phyloP scores from a whole-genome alignment of 352 stramenopile species.

The Pseudoperonospora humuli region DNA sequence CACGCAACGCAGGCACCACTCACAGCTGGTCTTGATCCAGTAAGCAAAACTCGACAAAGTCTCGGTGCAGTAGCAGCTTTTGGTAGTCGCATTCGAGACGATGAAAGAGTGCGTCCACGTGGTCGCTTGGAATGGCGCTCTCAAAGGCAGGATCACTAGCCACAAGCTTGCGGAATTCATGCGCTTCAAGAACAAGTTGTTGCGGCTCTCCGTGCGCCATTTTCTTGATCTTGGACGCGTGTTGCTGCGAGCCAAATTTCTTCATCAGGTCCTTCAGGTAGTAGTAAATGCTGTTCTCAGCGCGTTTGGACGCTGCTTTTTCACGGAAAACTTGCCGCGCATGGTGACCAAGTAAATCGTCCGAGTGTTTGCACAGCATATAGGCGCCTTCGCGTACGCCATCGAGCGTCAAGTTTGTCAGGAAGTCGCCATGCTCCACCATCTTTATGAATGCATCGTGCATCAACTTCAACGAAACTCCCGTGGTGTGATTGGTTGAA shows the following conservation, averaged over 20 bases:
- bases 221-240: constrained; percentile 37
- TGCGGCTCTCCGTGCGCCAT: constrained; percentile 24
- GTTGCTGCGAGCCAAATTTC: constrained; percentile 43
- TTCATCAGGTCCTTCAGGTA: constrained; percentile 80
- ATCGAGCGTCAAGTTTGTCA: constrained; percentile 68
- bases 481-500: constrained; percentile 13
- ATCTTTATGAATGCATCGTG: constrained; percentile 6
- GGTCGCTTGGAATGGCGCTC: constrained; percentile 55
- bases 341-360: constrained; percentile 74
- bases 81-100: constrained; percentile 51
- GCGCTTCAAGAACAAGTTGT: constrained; percentile 48
- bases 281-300: constrained; percentile 80
- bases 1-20: constrained; percentile 10
- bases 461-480: constrained; percentile 28
- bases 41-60: constrained; percentile 79
- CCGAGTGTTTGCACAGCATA: constrained; percentile 80
- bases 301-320: constrained; percentile 73
- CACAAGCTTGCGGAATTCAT: constrained; percentile 74
- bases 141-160: constrained; percentile 71
- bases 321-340: constrained; percentile 78
- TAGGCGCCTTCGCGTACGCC: constrained; percentile 68
- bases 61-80: constrained; percentile 48
- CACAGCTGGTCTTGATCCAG: constrained; percentile 75
- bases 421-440: constrained; percentile 37
- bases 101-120: constrained; percentile 69